Base-by-base conservation (phyloP, 768 basidiomycete species). In the Mrakia frigida region DNA sequence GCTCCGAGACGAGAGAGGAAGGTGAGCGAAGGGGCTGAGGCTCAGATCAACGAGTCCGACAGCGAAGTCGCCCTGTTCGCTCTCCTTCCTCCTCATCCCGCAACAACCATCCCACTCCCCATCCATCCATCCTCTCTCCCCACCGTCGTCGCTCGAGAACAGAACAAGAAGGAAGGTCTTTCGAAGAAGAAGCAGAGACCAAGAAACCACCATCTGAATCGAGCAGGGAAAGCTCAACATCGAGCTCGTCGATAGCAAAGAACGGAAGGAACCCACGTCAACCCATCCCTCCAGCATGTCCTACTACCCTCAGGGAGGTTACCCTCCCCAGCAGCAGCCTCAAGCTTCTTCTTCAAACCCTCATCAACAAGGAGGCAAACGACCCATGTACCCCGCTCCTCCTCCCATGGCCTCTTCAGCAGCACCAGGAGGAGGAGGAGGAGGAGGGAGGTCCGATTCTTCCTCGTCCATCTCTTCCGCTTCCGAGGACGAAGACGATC, bases 361-460 rank as follows among this genome's bases (percentile, higher is more conserved):
- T 35, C 28, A 31, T 28, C 60, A 25, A 61, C 9, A 2, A n/a
- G 74, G 67, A 28, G 74, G 74, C 33, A 75, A 75, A 67, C 63
- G 60, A 52, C 74, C 63, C 3, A 23, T 37, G 60, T 74, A 60
- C 60, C 18, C 65, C 9, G 13, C 13, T n/a, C 14, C 28, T 6
- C 28, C 73, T 31, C 13, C 53, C 28, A 35, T 52, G 13, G 23
- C 50, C 37, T 2, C 35, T 2, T 23, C 33, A 9, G 43, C 35
- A 10, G 6, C 23, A 0, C n/a, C n/a, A n/a, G n/a, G n/a, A n/a
- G n/a, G n/a, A n/a, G n/a, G n/a, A n/a, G n/a, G n/a, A n/a, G n/a
- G n/a, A n/a, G n/a, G n/a, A n/a, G n/a, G n/a, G n/a, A n/a, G n/a
- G n/a, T 69, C 74, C 33, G 65, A 46, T 18, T 67, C 67, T n/a